Evolutionary conservation across 2,329 filamentous ascomycete species (phyloP).

Genomic region (Fusarium coffeatum): DNA sequence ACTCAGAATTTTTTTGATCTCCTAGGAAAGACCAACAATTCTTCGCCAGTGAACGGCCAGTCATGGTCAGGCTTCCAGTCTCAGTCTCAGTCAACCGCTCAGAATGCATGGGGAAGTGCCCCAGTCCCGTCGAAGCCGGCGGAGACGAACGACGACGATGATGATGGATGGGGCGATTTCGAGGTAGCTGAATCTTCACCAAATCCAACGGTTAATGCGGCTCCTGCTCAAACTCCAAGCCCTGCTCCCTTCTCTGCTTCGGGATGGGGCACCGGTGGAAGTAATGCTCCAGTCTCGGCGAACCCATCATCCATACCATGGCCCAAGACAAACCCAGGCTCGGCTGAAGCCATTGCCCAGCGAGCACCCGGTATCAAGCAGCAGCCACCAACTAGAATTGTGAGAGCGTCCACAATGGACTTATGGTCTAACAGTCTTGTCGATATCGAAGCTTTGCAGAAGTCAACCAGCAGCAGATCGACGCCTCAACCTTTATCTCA

Average conservation of each 20-base stretch:
- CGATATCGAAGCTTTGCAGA: slow-evolving; percentile 47
- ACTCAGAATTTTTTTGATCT: slow-evolving; percentile 47
- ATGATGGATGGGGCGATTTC: slow-evolving; percentile 76
- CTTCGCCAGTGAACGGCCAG: slow-evolving; percentile 31
- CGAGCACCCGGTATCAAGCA: slow-evolving; percentile 10
- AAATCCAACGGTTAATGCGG: slow-evolving; percentile 19
- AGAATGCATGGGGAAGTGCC: slow-evolving; percentile 36
- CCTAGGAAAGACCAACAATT: slow-evolving; percentile 35
- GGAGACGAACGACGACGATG: slow-evolving; percentile 59
- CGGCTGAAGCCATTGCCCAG: slow-evolving; percentile 13
- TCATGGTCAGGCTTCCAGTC: slow-evolving; percentile 50
- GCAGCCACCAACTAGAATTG: slow-evolving; percentile 40
- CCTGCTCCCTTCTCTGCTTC: slow-evolving; percentile 15
- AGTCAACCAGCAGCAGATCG: background rate
- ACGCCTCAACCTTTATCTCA: slow-evolving; percentile 26
- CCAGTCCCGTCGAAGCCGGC: slow-evolving; percentile 30
- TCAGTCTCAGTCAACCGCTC: slow-evolving; percentile 39
- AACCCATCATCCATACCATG: slow-evolving; percentile 37
- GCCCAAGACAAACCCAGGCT: slow-evolving; percentile 21
- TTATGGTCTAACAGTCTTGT: slow-evolving; percentile 65
- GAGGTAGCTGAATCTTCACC: slow-evolving; percentile 62
- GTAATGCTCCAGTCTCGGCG: slow-evolving; percentile 7
- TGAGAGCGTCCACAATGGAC: slow-evolving; percentile 64
- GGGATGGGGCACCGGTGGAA: slow-evolving; percentile 28
- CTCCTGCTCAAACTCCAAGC: slow-evolving; percentile 21